Percentiles rank a stretch among this genome's conserved stretches.
These are phyloP conservation scores for Zoysia pacifica DNA, from an alignment of 176 grass and related monocot genomes.

Conservation along the genomic window DNA sequence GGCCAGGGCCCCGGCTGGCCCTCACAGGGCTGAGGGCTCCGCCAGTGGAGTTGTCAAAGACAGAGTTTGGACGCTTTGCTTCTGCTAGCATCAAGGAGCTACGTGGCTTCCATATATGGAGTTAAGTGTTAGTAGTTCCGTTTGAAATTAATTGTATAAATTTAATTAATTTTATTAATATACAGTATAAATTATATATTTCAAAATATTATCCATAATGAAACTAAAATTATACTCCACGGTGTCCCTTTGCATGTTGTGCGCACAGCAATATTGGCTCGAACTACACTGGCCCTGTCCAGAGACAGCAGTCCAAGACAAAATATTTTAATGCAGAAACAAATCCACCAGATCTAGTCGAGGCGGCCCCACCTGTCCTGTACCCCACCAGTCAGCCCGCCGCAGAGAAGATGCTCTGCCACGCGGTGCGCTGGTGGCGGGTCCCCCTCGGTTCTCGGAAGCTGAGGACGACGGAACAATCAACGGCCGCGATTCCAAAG, in stretches of 20 bases:
- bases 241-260: not conserved
- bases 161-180: no score
- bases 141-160: no score
- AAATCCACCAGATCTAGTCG: conserved; percentile 29
- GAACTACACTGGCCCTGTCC: conserved; percentile 11
- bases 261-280: conserved; percentile 4
- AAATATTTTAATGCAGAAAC: conserved; percentile 52
- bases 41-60: no score
- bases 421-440: conserved; percentile 23
- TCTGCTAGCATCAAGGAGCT: no score
- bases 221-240: no score
- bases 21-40: no score
- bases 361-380: not conserved
- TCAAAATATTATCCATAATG: no score
- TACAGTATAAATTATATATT: no score
- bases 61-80: no score
- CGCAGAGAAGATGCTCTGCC: conserved; percentile 25
- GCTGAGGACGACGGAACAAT: conserved; percentile 55
- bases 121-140: no score
- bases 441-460: not conserved
- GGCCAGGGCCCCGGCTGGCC: no score
- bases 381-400: conserved; percentile 38
- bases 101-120: no score
- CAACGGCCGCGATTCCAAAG: conserved; percentile 72
- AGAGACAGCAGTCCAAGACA: conserved; percentile 50